A percentile compares a stretch with the other conserved stretches of the same genome.
These are phyloP conservation scores for Cryptosporidium ryanae DNA, from an alignment of 169 alveolate genomes.

Conservation along the genomic window DNA sequence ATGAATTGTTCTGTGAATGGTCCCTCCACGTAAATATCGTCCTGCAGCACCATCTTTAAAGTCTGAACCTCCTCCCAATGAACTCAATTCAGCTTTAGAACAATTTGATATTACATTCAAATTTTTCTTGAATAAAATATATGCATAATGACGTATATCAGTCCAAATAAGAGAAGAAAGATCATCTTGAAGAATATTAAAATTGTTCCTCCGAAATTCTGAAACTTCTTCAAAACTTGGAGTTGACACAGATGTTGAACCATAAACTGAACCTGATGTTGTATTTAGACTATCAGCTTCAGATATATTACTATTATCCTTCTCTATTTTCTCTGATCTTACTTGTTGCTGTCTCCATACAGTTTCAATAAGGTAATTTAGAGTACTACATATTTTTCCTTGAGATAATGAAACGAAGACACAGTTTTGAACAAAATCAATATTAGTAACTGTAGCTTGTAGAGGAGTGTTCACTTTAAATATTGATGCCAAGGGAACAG, in stretches of 20 bases:
- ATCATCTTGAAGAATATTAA: constrained; percentile 38
- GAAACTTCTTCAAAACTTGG: not conserved
- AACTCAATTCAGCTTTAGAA: constrained; percentile 14
- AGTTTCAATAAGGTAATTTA: constrained; percentile 38
- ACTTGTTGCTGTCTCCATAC: constrained; percentile 67
- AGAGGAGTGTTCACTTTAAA: constrained; percentile 48
- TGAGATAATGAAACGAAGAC: constrained; percentile 51
- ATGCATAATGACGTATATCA: constrained; percentile 60
- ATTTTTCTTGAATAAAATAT: constrained; percentile 47
- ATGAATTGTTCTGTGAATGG: constrained; percentile 59
- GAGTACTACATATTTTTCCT: constrained; percentile 29
- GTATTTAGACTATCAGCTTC: not conserved
- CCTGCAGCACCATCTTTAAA: constrained; percentile 1
- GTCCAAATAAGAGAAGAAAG: constrained; percentile 55
- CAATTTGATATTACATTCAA: constrained; percentile 37
- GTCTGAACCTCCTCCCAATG: constrained; percentile 5
- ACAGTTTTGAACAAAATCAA: constrained; percentile 55
- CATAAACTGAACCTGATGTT: not conserved
- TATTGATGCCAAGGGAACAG: constrained; percentile 2
- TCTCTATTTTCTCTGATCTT: constrained; percentile 13
- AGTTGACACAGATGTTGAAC: not conserved
- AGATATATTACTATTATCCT: constrained; percentile 5
- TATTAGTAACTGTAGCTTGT: constrained; percentile 49
- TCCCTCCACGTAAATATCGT: not conserved
- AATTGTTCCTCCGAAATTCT: constrained; percentile 16